Base-by-base conservation (phyloP, 2,329 filamentous ascomycete genomes). In the Botrytis aclada region DNA sequence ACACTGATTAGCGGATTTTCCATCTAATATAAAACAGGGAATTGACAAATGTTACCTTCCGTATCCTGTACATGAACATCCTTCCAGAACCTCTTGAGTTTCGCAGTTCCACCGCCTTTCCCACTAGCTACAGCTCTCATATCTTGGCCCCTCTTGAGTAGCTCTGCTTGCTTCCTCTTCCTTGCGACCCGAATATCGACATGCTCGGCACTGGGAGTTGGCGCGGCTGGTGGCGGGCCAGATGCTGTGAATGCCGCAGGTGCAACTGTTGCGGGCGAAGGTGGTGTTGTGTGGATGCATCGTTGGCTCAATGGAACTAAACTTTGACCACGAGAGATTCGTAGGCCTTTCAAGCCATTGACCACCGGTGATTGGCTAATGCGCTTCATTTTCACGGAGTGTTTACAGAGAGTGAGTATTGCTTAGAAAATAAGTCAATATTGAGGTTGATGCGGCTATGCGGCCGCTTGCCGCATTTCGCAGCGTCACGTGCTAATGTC, bases 11-110 rank as follows among this genome's bases (percentile, higher is more conserved):
- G 74, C 41, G 39, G 20, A 16, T 34, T 32, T 29, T 16, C 41
- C 10, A n/a, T n/a, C 66, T 41, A 9, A 43, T 6, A 7, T 5
- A 9, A n/a, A 29, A 39, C 29, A 8, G 22, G 14, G 32, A 61
- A 69, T 43, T 14, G 18, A 8, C 29, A 61, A 73, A 76, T 41
- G 82, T 72, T 84, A 92, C 91, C 90, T 75, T 90, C 84, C 16
- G 87, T 86, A 79, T 92, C 88, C 76, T 87, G 85, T 54, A 98
- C 90, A 74, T 86, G 82, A 1, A 96, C 93, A 80, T 96, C 88
- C 82, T 92, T 93, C 95, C 95, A 98, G 84, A 98, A 98, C 70
- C 95, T 88, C 84, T 90, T 93, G 80, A 86, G 86, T 75, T 86
- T 86, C 45, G 77, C 78, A 1, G 73, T 76, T 72, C 84, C 82